Evolutionary conservation across 371 early-diverging fungal species (phyloP), one percentile per base, ranked within the genome.

Genomic region (Gilbertella persicaria): DNA sequence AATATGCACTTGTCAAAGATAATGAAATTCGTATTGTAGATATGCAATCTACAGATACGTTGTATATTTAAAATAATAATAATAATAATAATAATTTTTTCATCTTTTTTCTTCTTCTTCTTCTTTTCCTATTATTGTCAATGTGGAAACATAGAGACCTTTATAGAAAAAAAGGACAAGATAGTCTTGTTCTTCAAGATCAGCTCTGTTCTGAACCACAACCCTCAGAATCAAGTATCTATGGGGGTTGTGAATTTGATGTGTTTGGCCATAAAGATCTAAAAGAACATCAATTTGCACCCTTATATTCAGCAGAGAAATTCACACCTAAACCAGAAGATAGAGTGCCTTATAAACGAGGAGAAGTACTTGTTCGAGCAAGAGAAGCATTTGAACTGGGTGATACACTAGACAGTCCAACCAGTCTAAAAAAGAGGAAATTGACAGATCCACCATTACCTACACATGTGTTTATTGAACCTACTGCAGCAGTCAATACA

Each of bases 21-120:
- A 66, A 67, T 51, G 78, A 77, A 40, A 45, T 71, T 12, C 55
- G 78, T 10, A 55, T 73, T n/a, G 42, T 67, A 24, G 63, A 69
- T 35, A 68, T 70, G 65, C 45, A 66, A 19, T 64, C 66, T 23
- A 62, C 62, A 33, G 73, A 73, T 50, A 50, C 64, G 43, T 39
- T 71, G 13, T 62, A 59, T 30, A 47, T 41, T 10, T 70, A 53
- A 60, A 50, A 28, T 9, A 20, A 19, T 39, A 6, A 19, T 39
- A 20, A 17, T 39, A 2, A 3, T 16, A 6, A 13, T 39, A 39
- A 39, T 1, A 16, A 4, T 39, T 33, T 33, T 33, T 39, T 17
- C 17, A 17, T 39, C 14, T 16, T 24, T 40, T 14, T 16, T 40
- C 23, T 47, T 46, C 16, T 16, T 16, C 20, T 42, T 28, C 38